Evolutionary conservation across 2,329 filamentous ascomycete genomes (phyloP).

Genomic region (Teratosphaeriaceae sp.): DNA sequence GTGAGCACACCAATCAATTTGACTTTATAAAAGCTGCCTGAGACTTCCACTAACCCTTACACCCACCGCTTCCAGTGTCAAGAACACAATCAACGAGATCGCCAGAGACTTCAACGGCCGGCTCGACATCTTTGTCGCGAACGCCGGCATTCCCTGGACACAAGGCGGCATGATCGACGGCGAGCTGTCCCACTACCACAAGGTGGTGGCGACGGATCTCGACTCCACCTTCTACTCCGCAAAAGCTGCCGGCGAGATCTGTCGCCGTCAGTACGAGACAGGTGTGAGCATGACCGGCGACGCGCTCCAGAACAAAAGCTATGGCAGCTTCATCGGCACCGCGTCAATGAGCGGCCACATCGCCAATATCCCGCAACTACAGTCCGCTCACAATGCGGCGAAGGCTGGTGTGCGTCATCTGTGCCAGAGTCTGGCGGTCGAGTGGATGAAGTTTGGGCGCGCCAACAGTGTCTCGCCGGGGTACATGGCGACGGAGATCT

Average conservation of each 20-base stretch:
- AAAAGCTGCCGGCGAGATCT: slow-evolving; percentile 61
- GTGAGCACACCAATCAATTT: no score
- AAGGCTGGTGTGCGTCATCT: slow-evolving; percentile 39
- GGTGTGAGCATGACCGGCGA: slow-evolving; percentile 38
- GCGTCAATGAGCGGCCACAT: slow-evolving; percentile 74
- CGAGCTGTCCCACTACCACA: slow-evolving; percentile 55
- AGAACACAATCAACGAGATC: slow-evolving; percentile 35
- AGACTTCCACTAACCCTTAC: no score
- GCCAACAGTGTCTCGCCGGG: slow-evolving; percentile 68
- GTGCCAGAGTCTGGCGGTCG: slow-evolving; percentile 61
- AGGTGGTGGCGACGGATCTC: slow-evolving; percentile 64
- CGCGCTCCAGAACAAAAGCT: slow-evolving; percentile 27
- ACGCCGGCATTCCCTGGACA: slow-evolving; percentile 69
- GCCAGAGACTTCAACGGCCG: slow-evolving; percentile 63
- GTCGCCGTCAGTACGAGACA: slow-evolving; percentile 63
- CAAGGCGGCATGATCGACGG: slow-evolving; percentile 62
- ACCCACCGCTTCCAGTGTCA: no score
- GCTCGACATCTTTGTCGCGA: slow-evolving; percentile 73
- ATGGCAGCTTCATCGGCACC: slow-evolving; percentile 57
- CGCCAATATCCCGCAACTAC: slow-evolving; percentile 68
- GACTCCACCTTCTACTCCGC: slow-evolving; percentile 75
- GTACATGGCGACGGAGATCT: slow-evolving; percentile 69
- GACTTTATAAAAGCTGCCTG: no score
- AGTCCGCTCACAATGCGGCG: slow-evolving; percentile 47
- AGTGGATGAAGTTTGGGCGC: slow-evolving; percentile 70